phyloP scores from a whole-genome alignment of 306 rosid genomes.

The Cucurbita pepo region DNA sequence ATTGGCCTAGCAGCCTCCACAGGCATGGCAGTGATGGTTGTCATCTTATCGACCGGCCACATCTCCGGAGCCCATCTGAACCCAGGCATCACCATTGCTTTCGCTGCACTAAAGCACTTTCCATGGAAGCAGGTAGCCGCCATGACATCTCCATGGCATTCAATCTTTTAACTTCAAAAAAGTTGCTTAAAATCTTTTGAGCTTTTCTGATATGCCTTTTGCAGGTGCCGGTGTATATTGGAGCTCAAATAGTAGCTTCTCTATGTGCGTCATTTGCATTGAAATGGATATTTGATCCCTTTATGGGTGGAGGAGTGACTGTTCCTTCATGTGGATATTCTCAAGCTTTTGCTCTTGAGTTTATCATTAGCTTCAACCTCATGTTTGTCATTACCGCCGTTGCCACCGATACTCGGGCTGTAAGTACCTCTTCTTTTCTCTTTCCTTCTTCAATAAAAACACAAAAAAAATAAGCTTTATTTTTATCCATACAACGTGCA shows the following conservation, averaged over 20 bases:
- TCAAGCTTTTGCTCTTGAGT: constrained; percentile 68
- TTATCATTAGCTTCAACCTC: constrained; percentile 69
- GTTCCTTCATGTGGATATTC: constrained; percentile 59
- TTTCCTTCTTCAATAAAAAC: neutral
- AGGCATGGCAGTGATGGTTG: constrained; percentile 71
- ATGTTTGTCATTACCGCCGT: constrained; percentile 93
- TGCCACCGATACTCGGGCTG: constrained; percentile 81
- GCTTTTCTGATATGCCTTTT: neutral
- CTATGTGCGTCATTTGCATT: constrained; percentile 57
- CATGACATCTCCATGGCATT: neutral
- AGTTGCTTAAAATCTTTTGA: neutral
- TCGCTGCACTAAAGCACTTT: constrained; percentile 79
- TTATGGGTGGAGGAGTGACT: constrained; percentile 70
- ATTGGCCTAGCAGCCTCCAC: constrained; percentile 57
- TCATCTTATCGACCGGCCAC: constrained; percentile 65
- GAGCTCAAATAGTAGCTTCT: constrained; percentile 59
- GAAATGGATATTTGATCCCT: constrained; percentile 52
- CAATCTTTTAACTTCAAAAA: neutral
- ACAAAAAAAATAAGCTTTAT: too few relatives aligned
- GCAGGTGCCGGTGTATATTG: constrained; percentile 73
- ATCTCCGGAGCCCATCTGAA: constrained; percentile 91
- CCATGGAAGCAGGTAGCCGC: constrained; percentile 58
- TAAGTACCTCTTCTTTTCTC: constrained; percentile 13
- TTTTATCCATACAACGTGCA: too few relatives aligned
- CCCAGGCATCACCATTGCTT: constrained; percentile 70